Evolutionary conservation across 2,329 filamentous ascomycete species (phyloP).

Genomic region (Talaromyces sp.): DNA sequence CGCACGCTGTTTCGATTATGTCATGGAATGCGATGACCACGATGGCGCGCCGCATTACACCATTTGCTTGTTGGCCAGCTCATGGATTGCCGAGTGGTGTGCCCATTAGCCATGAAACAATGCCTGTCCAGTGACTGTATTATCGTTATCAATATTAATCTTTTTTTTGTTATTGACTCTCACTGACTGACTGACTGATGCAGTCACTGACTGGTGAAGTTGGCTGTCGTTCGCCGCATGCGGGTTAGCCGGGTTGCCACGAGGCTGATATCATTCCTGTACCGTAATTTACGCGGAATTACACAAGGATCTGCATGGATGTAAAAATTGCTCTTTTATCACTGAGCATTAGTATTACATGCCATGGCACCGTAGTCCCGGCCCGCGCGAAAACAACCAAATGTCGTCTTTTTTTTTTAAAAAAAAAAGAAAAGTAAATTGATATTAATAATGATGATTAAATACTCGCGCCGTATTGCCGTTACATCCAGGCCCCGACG

Average conservation of each 20-base stretch:
- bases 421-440: too few species aligned
- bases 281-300: not conserved
- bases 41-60: not conserved
- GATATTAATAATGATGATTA: too few species aligned
- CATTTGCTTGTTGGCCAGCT: not conserved
- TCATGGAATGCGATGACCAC: conserved; percentile 5
- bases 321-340: too few species aligned
- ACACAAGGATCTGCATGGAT: not conserved
- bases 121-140: not conserved
- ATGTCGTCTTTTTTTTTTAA: too few species aligned
- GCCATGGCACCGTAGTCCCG: too few species aligned
- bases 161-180: not conserved
- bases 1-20: conserved; percentile 7
- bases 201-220: too few species aligned
- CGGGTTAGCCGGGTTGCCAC: not conserved
- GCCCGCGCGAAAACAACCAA: too few species aligned
- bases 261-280: not conserved
- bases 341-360: too few species aligned
- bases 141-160: not conserved
- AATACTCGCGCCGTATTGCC: not conserved
- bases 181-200: too few species aligned
- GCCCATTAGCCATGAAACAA: not conserved
- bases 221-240: not conserved
- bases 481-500: not conserved
- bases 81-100: too few species aligned